Percentiles rank a stretch among this genome's conserved stretches.
These are phyloP conservation scores for Paecilomyces variotii DNA, from an alignment of 2,329 filamentous ascomycete genomes.

Conservation along the genomic window DNA sequence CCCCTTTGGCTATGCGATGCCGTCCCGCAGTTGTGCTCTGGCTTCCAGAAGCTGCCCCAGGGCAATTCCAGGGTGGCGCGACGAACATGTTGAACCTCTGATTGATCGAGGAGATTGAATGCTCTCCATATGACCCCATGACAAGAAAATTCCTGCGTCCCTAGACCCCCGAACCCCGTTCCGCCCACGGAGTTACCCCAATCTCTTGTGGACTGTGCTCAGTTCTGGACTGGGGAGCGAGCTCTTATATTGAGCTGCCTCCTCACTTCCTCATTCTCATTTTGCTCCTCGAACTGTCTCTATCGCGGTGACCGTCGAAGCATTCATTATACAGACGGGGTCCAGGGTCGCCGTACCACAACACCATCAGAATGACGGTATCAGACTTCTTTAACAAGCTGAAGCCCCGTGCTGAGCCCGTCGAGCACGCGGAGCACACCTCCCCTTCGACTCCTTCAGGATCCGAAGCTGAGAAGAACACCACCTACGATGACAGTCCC, in stretches of 20 bases:
- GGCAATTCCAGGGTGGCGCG: neutral
- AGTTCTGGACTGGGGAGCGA: neutral
- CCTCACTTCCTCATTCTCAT: neutral
- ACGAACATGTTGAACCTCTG: neutral
- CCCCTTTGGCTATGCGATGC: neutral
- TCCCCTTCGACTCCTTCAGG: constrained; percentile 16
- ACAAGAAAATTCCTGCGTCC: neutral
- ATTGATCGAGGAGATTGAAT: neutral
- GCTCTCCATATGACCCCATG: neutral
- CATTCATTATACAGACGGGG: neutral
- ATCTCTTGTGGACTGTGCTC: neutral
- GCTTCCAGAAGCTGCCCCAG: neutral
- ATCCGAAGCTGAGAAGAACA: constrained; percentile 23
- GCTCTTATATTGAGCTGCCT: neutral
- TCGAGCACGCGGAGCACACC: neutral
- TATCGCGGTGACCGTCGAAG: neutral
- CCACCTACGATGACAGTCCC: constrained; percentile 33
- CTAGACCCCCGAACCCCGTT: neutral
- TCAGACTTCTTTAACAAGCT: neutral
- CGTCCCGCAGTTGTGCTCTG: neutral
- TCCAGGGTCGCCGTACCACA: neutral
- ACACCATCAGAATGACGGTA: neutral
- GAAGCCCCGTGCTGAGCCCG: neutral
- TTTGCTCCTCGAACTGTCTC: neutral
- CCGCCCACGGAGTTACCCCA: neutral